Evolutionary conservation across 2,329 filamentous ascomycete genomes (phyloP).

Genomic region (Fusarium sp.): DNA sequence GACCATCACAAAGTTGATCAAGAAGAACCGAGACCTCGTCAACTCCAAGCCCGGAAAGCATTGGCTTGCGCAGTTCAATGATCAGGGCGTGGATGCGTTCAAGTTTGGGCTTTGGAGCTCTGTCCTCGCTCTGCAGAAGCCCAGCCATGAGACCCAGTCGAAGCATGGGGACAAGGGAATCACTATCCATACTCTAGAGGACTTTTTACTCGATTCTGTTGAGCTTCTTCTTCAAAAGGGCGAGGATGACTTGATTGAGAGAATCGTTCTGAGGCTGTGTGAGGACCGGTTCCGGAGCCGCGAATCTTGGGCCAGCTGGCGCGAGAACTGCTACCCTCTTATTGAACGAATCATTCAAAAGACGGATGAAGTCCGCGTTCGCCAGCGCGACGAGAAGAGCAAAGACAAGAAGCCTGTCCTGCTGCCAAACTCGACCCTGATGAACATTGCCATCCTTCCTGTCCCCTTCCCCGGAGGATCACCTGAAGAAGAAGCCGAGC

Average conservation of each 20-base stretch:
- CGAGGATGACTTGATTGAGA: background rate
- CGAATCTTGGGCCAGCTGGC: conserved; percentile 29
- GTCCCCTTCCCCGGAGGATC: conserved; percentile 13
- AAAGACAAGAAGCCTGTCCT: background rate
- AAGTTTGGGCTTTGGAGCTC: conserved; percentile 3
- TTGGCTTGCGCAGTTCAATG: conserved; percentile 45
- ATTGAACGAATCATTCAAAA: conserved; percentile 27
- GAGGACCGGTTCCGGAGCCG: background rate
- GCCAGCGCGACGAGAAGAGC: background rate
- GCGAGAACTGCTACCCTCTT: conserved; percentile 37
- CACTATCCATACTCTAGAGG: conserved; percentile 1
- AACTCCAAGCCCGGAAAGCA: conserved; percentile 46
- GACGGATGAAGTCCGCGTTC: conserved; percentile 20
- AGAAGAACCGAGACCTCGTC: conserved; percentile 36
- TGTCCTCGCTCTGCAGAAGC: conserved; percentile 11
- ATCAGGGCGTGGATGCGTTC: background rate
- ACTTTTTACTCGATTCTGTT: conserved; percentile 4
- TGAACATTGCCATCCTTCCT: conserved; percentile 28
- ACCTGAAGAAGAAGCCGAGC: conserved; percentile 5
- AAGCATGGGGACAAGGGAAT: conserved; percentile 18
- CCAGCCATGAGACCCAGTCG: background rate
- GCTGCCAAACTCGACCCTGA: conserved; percentile 30
- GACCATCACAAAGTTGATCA: conserved; percentile 41
- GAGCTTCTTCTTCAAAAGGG: conserved; percentile 15
- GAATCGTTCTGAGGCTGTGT: background rate